phyloP scores from a whole-genome alignment of 768 basidiomycete genomes.

The Panellus pusillus region DNA sequence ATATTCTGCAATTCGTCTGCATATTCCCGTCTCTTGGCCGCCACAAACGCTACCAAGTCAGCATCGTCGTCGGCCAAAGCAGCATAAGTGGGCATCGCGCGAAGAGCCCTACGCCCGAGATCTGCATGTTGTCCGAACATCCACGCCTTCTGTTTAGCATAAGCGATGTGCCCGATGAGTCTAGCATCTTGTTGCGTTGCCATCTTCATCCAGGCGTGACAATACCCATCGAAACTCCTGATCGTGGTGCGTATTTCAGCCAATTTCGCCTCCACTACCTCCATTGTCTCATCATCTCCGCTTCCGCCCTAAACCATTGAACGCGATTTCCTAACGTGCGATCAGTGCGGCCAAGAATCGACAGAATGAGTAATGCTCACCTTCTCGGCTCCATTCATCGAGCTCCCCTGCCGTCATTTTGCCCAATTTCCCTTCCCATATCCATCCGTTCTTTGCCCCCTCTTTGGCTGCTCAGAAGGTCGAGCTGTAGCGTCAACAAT shows the following conservation, averaged over 20 bases:
- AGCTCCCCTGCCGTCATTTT: slow-evolving; percentile 1
- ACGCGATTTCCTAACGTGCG: neutral
- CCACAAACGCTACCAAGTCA: no score
- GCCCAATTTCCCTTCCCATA: neutral
- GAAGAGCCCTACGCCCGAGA: no score
- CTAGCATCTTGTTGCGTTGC: neutral
- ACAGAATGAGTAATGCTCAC: no score
- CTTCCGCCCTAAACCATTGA: slow-evolving; percentile 7
- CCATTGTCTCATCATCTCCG: slow-evolving; percentile 4
- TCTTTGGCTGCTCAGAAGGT: no score
- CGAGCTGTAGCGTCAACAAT: no score
- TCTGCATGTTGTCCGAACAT: neutral
- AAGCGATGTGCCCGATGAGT: neutral
- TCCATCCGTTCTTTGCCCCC: slow-evolving; percentile 6
- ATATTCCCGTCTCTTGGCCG: no score
- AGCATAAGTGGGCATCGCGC: no score
- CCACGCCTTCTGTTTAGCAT: slow-evolving; percentile 1
- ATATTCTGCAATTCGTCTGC: no score
- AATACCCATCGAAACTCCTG: neutral
- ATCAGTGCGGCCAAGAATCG: no score
- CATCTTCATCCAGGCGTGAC: neutral
- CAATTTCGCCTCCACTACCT: neutral
- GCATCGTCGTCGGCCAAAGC: no score
- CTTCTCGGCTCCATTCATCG: neutral
- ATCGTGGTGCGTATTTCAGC: slow-evolving; percentile 3